These are phyloP conservation scores for Cetradonia linearis DNA, from an alignment of 495 filamentous ascomycete genomes.

Conservation along the genomic window DNA sequence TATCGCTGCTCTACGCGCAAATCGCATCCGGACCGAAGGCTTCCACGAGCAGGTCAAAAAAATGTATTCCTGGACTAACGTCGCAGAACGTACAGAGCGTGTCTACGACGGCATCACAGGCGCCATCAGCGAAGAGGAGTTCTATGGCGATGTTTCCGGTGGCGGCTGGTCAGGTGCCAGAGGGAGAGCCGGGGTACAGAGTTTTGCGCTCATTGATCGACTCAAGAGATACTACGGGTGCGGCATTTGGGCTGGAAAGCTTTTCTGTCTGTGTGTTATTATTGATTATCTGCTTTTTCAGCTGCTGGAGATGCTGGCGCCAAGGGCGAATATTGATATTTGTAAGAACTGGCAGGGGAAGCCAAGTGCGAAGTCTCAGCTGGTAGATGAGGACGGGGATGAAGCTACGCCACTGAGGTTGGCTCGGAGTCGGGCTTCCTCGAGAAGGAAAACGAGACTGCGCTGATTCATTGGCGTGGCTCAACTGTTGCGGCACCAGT, in stretches of 20 bases:
- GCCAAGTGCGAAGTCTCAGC: background rate
- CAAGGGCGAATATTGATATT: conserved; percentile 74
- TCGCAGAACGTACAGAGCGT: conserved; percentile 81
- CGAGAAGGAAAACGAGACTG: conserved; percentile 8
- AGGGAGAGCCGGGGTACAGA: conserved; percentile 63
- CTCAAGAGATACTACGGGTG: conserved; percentile 97
- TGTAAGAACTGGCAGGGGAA: conserved; percentile 89
- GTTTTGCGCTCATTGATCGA: conserved; percentile 86
- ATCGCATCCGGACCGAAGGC: conserved; percentile 76
- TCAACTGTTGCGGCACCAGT: background rate
- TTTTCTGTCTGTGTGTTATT: conserved; percentile 90
- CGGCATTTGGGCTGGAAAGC: conserved; percentile 96
- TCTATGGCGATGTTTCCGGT: conserved; percentile 65
- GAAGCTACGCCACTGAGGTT: conserved; percentile 9
- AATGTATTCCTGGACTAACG: conserved; percentile 98
- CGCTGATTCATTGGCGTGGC: background rate
- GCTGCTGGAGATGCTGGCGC: conserved; percentile 77
- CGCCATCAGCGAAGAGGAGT: conserved; percentile 70
- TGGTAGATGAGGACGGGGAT: conserved; percentile 12
- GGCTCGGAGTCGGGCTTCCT: conserved; percentile 9
- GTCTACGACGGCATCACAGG: conserved; percentile 90
- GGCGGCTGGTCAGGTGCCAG: conserved; percentile 57
- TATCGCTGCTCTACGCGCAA: conserved; percentile 67
- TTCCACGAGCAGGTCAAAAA: conserved; percentile 95
- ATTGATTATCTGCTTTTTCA: conserved; percentile 87